These are phyloP conservation scores for Phoma sp. DNA, from an alignment of 2,329 filamentous ascomycete species.

Conservation along the genomic window DNA sequence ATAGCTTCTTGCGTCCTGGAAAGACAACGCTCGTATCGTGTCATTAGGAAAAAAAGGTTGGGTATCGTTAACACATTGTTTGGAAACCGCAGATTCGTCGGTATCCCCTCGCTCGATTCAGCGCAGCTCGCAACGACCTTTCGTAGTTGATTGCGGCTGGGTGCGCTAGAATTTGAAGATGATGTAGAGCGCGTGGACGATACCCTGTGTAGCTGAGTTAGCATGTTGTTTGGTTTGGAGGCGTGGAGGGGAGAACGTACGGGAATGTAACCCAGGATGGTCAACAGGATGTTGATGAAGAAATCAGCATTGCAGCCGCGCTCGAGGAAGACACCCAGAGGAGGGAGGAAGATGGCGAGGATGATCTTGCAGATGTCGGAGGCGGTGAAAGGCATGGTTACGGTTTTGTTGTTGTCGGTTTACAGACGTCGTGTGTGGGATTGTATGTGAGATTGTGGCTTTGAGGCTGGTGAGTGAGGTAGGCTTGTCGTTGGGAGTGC, in stretches of 20 bases:
- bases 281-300: conserved; percentile 91
- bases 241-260: conserved; percentile 45
- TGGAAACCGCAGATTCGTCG: too few relatives aligned
- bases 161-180: conserved; percentile 80
- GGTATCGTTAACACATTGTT: too few relatives aligned
- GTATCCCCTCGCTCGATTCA: too few relatives aligned
- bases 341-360: conserved; percentile 87
- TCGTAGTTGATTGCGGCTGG: background rate
- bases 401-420: conserved; percentile 14
- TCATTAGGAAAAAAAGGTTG: too few relatives aligned
- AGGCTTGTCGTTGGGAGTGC: background rate
- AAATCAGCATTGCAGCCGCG: conserved; percentile 85
- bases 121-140: too few relatives aligned
- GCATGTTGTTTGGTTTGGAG: background rate
- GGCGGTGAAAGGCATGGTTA: conserved; percentile 62
- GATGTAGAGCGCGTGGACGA: conserved; percentile 93
- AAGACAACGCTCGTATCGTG: too few relatives aligned
- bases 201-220: conserved; percentile 54
- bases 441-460: background rate
- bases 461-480: background rate
- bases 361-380: conserved; percentile 83
- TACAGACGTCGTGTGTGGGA: background rate
- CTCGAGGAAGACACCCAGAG: conserved; percentile 93
- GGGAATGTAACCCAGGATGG: conserved; percentile 65
- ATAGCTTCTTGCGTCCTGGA: too few relatives aligned